A percentile compares a stretch with the other conserved stretches of the same genome.
Evolutionary conservation across 2,329 filamentous ascomycete genomes (phyloP).

Genomic region (Cordyceps cicadae): DNA sequence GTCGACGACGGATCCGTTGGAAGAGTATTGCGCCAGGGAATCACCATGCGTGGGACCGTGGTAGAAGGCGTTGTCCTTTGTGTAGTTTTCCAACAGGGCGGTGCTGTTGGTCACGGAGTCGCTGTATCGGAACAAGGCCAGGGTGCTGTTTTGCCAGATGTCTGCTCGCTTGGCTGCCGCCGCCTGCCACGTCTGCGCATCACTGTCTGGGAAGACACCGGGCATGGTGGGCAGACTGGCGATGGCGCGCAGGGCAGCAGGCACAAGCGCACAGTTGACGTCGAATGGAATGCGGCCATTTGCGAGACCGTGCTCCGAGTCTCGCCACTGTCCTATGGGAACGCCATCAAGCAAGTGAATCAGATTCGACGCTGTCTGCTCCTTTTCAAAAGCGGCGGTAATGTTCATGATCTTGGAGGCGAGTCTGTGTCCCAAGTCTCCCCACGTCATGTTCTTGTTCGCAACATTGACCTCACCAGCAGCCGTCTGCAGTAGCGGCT

Average conservation of each 20-base stretch:
- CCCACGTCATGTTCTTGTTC: slow-evolving; percentile 47
- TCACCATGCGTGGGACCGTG: slow-evolving; percentile 34
- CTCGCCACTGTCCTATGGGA: slow-evolving; percentile 54
- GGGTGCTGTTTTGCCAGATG: slow-evolving; percentile 53
- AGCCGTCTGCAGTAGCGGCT: slow-evolving; percentile 30
- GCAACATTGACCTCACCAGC: slow-evolving; percentile 38
- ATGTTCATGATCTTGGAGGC: slow-evolving; percentile 51
- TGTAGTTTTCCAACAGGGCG: slow-evolving; percentile 40
- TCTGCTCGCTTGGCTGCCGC: slow-evolving; percentile 43
- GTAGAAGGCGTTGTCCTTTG: slow-evolving; percentile 28
- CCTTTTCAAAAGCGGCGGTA: slow-evolving; percentile 44
- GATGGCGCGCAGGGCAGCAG: slow-evolving; percentile 52
- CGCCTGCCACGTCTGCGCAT: slow-evolving; percentile 32
- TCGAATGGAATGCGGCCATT: slow-evolving; percentile 57
- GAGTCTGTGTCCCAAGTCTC: slow-evolving; percentile 40
- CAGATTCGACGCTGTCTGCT: slow-evolving; percentile 45
- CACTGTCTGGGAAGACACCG: slow-evolving; percentile 41
- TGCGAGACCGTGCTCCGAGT: slow-evolving; percentile 51
- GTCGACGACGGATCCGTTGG: slow-evolving; percentile 34
- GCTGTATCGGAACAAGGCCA: slow-evolving; percentile 44
- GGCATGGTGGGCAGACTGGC: slow-evolving; percentile 36
- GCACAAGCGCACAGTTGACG: slow-evolving; percentile 55
- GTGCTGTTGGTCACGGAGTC: slow-evolving; percentile 36
- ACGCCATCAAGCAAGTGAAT: slow-evolving; percentile 48
- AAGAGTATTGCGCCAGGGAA: slow-evolving; percentile 27